Percentiles rank a stretch among this genome's conserved stretches.
phyloP scores from a whole-genome alignment of 1,139 yeast species.

The Tardiomyces digboiensis region DNA sequence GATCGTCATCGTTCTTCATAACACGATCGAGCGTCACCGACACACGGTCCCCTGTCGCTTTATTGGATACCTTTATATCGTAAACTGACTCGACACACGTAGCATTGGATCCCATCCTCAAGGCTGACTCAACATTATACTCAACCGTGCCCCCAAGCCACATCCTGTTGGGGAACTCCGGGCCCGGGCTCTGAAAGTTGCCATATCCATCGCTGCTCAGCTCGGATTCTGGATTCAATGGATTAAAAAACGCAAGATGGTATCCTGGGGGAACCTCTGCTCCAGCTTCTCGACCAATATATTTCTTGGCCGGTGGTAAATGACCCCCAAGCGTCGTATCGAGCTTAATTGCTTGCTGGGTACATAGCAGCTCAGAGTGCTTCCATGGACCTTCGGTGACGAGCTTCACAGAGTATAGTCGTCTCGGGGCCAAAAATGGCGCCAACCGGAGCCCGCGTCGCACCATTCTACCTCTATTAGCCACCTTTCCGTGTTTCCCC shows the following conservation, averaged over 20 bases:
- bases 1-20: conserved; percentile 13
- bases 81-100: conserved; percentile 17
- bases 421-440: no score
- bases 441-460: no score
- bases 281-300: conserved; percentile 9
- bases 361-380: conserved; percentile 1
- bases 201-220: conserved; percentile 77
- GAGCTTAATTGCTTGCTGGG: conserved; percentile 10
- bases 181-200: conserved; percentile 62
- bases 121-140: conserved; percentile 27
- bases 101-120: conserved; percentile 28
- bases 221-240: conserved; percentile 38
- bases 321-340: conserved; percentile 11
- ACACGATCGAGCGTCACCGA: conserved; percentile 23
- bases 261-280: conserved; percentile 40
- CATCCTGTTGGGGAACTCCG: conserved; percentile 49
- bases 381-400: background rate
- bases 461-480: no score
- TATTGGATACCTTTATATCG: conserved; percentile 10
- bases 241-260: conserved; percentile 57
- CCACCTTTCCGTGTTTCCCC: no score
- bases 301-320: conserved; percentile 7
- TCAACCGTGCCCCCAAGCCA: conserved; percentile 70
- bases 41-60: conserved; percentile 7
- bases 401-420: background rate